A percentile compares a stretch with the other conserved stretches of the same genome.
Conservation (phyloP, 1,284 basidiomycete species). For the Caloboletus firmus region DNA sequence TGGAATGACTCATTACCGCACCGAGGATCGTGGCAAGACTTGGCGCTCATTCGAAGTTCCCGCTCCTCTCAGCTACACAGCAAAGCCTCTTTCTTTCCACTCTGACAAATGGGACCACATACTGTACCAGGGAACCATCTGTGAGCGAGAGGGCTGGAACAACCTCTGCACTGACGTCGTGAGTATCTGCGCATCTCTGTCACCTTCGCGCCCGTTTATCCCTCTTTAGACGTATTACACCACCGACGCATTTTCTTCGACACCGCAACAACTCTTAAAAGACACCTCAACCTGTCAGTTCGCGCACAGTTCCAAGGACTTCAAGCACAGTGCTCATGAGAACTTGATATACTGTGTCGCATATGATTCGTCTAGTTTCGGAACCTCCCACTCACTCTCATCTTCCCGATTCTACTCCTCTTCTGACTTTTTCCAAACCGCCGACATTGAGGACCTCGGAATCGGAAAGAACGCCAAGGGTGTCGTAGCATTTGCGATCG, state of each 20-base stretch:
- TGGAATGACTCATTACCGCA: constrained; percentile 76
- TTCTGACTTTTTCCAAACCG: constrained; percentile 75
- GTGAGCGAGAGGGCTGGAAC: constrained; percentile 61
- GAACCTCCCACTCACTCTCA: constrained; percentile 53
- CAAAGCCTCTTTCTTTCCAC: constrained; percentile 80
- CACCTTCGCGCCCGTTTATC: constrained; percentile 2
- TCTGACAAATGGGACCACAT: constrained; percentile 77
- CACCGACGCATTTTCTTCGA: constrained; percentile 71
- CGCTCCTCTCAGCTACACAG: constrained; percentile 55
- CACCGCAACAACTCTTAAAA: constrained; percentile 56
- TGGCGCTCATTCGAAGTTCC: constrained; percentile 83
- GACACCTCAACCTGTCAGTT: constrained; percentile 82
- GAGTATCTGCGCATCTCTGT: constrained; percentile 20
- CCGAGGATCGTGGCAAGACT: constrained; percentile 79
- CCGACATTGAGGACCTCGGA: constrained; percentile 76
- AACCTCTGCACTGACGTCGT: constrained; percentile 77
- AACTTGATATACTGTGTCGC: constrained; percentile 87
- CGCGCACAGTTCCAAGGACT: constrained; percentile 78
- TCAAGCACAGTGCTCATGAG: constrained; percentile 69
- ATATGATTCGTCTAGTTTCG: constrained; percentile 60
- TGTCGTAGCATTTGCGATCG: constrained; percentile 85
- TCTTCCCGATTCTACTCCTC: constrained; percentile 79
- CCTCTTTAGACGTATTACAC: constrained; percentile 74
- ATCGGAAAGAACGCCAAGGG: constrained; percentile 82
- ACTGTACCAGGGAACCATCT: constrained; percentile 80